A percentile compares a stretch with the other conserved stretches of the same genome.
phyloP scores from a whole-genome alignment of 306 rosid genomes.

The Lupinus albus region DNA sequence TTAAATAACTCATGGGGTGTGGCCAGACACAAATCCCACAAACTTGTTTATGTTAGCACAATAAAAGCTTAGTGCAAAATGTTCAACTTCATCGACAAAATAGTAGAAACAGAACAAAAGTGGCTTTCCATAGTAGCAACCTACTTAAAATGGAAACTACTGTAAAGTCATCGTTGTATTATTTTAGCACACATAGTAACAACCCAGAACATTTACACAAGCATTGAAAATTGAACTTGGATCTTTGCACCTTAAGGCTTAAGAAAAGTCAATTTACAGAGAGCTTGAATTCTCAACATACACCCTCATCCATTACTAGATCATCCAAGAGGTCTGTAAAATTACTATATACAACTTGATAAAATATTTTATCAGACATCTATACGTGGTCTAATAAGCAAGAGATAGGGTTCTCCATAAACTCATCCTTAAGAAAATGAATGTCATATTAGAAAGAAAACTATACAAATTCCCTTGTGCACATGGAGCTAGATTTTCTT shows the following conservation, averaged over 20 bases:
- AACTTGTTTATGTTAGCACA: neutral
- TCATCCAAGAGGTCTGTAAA: constrained; percentile 21
- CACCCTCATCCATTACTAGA: constrained; percentile 24
- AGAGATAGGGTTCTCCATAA: neutral
- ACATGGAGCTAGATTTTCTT: neutral
- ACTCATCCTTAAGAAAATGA: constrained; percentile 29
- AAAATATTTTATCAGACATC: neutral
- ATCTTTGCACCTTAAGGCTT: constrained; percentile 8
- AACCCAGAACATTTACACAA: neutral
- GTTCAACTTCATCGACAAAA: constrained; percentile 7
- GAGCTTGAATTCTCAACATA: neutral
- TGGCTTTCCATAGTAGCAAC: constrained; percentile 22
- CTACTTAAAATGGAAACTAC: constrained; percentile 15
- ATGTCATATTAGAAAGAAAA: neutral
- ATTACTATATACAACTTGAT: neutral
- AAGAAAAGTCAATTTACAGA: neutral
- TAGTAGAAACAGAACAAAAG: neutral
- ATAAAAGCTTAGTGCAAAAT: constrained; percentile 6
- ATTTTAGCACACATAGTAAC: neutral
- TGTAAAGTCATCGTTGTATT: constrained; percentile 12
- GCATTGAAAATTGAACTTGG: constrained; percentile 7
- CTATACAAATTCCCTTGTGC: constrained; percentile 11
- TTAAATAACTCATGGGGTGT: neutral
- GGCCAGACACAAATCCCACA: constrained; percentile 1
- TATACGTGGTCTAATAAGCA: neutral